Evolutionary conservation across 2,329 filamentous ascomycete genomes (phyloP).

Genomic region (Cordyceps javanica): DNA sequence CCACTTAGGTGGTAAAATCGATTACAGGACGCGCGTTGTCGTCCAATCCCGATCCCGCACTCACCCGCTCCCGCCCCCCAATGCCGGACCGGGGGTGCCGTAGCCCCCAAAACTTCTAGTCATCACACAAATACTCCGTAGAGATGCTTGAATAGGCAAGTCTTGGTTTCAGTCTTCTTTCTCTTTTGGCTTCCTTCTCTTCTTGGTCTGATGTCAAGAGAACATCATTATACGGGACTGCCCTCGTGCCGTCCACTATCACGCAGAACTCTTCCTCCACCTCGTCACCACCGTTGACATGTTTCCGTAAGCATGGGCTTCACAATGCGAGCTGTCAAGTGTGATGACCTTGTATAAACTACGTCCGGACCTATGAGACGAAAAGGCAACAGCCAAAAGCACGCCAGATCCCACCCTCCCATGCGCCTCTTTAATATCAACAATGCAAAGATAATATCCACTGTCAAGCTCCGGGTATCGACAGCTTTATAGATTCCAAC

Average conservation of each 20-base stretch:
- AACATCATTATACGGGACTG: not conserved
- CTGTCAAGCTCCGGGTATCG: not conserved
- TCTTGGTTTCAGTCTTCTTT: not conserved
- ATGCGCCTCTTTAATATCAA: not conserved
- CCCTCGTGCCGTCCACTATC: not conserved
- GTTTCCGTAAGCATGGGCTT: not conserved
- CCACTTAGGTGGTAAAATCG: not conserved
- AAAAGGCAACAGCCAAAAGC: not conserved
- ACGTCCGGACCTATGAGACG: not conserved
- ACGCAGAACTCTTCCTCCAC: not conserved
- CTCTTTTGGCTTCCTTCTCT: too few relatives aligned
- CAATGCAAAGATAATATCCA: not conserved
- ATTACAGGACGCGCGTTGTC: slow-evolving; percentile 1
- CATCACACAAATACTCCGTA: not conserved
- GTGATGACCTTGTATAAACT: not conserved
- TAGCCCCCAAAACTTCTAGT: not conserved
- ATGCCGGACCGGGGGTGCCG: not conserved
- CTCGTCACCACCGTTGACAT: not conserved
- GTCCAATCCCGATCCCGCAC: slow-evolving; percentile 2
- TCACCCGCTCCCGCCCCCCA: too few relatives aligned
- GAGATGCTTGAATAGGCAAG: not conserved
- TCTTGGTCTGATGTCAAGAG: not conserved
- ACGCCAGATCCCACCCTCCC: not conserved
- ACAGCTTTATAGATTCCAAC: not conserved
- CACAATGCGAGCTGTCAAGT: not conserved